Conservation (phyloP, 2,329 filamentous ascomycete species). For the Paecilomyces fulvus region DNA sequence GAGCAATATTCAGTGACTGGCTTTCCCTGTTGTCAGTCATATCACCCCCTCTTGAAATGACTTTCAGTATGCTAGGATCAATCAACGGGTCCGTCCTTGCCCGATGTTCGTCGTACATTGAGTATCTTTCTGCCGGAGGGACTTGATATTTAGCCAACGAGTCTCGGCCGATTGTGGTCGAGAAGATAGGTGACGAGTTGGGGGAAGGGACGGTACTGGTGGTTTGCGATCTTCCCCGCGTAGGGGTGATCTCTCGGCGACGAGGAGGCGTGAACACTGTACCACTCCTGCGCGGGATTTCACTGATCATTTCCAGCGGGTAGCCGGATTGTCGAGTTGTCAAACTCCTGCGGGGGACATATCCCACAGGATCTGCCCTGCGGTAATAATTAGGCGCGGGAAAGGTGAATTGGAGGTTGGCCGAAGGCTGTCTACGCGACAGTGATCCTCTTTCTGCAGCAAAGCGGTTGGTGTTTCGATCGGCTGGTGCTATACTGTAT, state of each 20-base stretch:
- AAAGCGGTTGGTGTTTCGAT: conserved; percentile 19
- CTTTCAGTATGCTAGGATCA: conserved; percentile 7
- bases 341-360: conserved; percentile 25
- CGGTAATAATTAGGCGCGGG: conserved; percentile 13
- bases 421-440: conserved; percentile 9
- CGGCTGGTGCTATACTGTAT: conserved; percentile 27
- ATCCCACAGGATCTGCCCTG: conserved; percentile 13
- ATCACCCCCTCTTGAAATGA: neutral
- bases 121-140: conserved; percentile 16
- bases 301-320: conserved; percentile 15
- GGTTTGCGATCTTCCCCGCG: neutral
- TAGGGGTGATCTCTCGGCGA: neutral
- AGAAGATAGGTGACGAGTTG: neutral
- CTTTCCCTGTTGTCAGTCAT: conserved; percentile 12
- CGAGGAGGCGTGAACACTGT: conserved; percentile 14
- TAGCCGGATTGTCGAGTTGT: conserved; percentile 22
- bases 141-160: neutral
- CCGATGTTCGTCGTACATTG: conserved; percentile 12
- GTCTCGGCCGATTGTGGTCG: neutral
- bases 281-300: conserved; percentile 22
- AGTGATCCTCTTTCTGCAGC: conserved; percentile 15
- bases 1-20: conserved; percentile 11
- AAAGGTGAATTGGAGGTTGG: conserved; percentile 18
- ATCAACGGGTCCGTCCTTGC: conserved; percentile 15
- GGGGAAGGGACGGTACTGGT: neutral